Evolutionary conservation across 805 yeast genomes (phyloP), one percentile per base, ranked within the genome.

Genomic region (Priceomyces melissophilus): DNA sequence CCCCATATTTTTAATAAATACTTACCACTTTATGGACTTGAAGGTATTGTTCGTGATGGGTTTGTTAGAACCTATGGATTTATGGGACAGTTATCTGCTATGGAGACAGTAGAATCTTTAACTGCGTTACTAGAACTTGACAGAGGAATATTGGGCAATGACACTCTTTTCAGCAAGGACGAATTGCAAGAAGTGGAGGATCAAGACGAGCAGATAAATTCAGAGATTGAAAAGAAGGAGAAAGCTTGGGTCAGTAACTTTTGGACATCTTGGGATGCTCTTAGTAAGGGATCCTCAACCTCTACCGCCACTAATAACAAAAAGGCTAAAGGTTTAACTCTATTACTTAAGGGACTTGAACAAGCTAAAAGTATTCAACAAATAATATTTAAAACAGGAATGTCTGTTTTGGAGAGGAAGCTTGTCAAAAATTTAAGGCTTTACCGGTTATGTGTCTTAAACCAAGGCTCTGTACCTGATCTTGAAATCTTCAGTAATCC

Each of bases 101-200:
- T 88, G 61, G 99, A 93, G 59, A 88, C 84, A 55, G 96, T 87
- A 3, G 97, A 93, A 55, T 78, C 96, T 0, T 65, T 93, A 7
- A 78, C 89, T 3, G 96, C 98, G 2, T 60, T 91, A 39, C 65
- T 93, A 16, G 97, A 93, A 55, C 76, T 73, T 40, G 86, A 82
- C 43, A 73, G 54, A 26, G 36, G 58, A 33, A 35, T 54, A 23
- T 42, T 54, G 20, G 25, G 25, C 25, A 20, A 20, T 20, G 25
- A 20, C 7, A 8, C 25, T 5, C 8, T 20, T 20, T 20, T 20
- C 25, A 20, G 25, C 25, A 47, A 45, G 10, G 49, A 48, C 29
- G 46, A 53, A 37, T 44, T 54, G n/a, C 39, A 41, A 15, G 44
- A 39, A 3, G 36, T 40, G 10, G 31, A 29, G 6, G 44, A 50